A percentile compares a stretch with the other conserved stretches of the same genome.
Evolutionary conservation across 2,329 filamentous ascomycete genomes (phyloP).

Genomic region (Tolypocladium amazonense): DNA sequence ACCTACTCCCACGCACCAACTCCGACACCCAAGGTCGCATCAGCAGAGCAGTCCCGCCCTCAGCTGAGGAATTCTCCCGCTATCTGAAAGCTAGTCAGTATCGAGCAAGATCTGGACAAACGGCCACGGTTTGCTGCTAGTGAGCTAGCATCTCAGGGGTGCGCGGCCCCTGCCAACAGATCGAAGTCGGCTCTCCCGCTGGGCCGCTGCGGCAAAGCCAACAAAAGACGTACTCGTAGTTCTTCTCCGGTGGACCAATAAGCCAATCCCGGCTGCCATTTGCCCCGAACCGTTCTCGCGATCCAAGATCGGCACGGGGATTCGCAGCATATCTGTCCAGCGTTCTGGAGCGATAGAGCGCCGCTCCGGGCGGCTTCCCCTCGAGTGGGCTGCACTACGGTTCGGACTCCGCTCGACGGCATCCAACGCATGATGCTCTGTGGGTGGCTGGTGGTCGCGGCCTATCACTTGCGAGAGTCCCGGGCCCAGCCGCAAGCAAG

Average conservation of each 20-base stretch:
- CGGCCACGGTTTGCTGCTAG: neutral
- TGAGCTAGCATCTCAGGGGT: neutral
- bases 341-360: neutral
- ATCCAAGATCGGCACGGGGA: neutral
- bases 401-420: neutral
- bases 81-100: neutral
- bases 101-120: neutral
- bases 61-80: neutral
- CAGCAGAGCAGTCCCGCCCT: neutral
- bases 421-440: neutral
- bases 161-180: neutral
- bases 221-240: too few relatives aligned
- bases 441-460: neutral
- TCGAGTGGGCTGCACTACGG: neutral
- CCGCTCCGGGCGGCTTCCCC: neutral
- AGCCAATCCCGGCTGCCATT: neutral
- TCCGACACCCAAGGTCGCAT: neutral
- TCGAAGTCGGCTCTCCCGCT: neutral
- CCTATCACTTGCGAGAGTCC: neutral
- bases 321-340: neutral
- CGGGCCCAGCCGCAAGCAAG: neutral
- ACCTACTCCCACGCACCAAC: too few relatives aligned
- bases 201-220: neutral
- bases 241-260: neutral
- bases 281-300: neutral